Evolutionary conservation across 139 green algal genomes (phyloP), one percentile per base, ranked within the genome.

Genomic region (Haematococcus lacustris): DNA sequence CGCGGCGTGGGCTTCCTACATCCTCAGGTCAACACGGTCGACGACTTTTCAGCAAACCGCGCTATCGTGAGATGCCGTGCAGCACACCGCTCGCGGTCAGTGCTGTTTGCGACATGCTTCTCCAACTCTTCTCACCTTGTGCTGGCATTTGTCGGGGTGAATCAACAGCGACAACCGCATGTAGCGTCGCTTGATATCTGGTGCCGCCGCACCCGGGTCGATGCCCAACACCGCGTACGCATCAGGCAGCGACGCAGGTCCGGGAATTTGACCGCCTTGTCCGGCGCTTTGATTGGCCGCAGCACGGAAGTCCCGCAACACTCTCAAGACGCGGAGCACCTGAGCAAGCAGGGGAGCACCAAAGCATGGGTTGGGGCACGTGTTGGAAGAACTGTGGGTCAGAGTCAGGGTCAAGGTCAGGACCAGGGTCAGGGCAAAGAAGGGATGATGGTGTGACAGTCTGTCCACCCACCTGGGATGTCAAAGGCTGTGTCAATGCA

Each of bases 131-230:
- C 73, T 4, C n/a, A 82, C 77, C 69, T 80, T 70, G 38, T 87
- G 74, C 6, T 82, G 82, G 76, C 88, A 95, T 77, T 96, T 96
- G 77, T 96, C 91, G 0, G 91, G 91, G 53, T 96, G 91, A 30
- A 94, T 86, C 23, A 94, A 76, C 84, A 96, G 83, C n/a, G 85
- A 92, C 64, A 93, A 74, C 63, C 79, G 74, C 88, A 86, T 91
- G 83, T 92, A 96, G 35, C 72, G 70, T 85, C 90, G 90, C 64
- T 89, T 89, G 30, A 95, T 77, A 38, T 91, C 85, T 21, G 43
- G 75, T 21, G 70, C 60, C 2, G 70, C 33, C 2, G 80, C 76
- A 1, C 39, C 47, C 0, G 70, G 59, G 7, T 68, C 73, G 38
- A 94, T 68, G 1, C 86, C 90, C 62, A 96, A 67, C 51, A 96